Conservation (phyloP, 2,329 filamentous ascomycete genomes). For the Rutstroemia sydowiana region DNA sequence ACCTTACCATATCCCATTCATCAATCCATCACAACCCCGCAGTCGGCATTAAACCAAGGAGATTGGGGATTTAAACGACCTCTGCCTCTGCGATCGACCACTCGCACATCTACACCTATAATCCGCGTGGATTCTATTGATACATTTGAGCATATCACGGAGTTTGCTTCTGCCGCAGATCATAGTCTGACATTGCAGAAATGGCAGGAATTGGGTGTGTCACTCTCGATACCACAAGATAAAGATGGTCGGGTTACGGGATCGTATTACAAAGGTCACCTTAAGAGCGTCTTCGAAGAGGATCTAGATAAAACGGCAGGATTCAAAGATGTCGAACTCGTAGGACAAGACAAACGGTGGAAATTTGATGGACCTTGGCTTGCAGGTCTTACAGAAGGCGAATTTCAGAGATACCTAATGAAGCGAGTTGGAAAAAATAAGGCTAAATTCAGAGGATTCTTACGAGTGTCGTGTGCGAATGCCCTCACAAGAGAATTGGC, state of each 20-base stretch:
- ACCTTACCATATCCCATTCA: constrained; percentile 75
- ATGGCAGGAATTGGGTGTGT: constrained; percentile 74
- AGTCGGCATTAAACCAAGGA: constrained; percentile 63
- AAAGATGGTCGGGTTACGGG: background rate
- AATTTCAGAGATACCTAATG: constrained; percentile 49
- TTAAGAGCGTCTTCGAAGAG: constrained; percentile 53
- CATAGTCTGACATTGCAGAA: constrained; percentile 76
- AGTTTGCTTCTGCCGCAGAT: constrained; percentile 77
- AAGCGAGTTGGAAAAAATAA: constrained; percentile 47
- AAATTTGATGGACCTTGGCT: constrained; percentile 62
- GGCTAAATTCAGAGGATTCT: constrained; percentile 45
- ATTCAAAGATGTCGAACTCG: constrained; percentile 23
- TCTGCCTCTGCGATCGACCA: constrained; percentile 68
- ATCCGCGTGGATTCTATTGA: constrained; percentile 74
- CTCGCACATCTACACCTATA: constrained; percentile 63
- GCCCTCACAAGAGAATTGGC: constrained; percentile 29
- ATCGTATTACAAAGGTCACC: background rate
- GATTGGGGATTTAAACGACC: constrained; percentile 92
- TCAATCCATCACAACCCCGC: constrained; percentile 73
- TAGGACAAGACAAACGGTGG: constrained; percentile 47
- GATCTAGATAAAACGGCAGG: constrained; percentile 44
- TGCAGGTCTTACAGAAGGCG: constrained; percentile 52
- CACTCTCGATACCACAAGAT: constrained; percentile 49
- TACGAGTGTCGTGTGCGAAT: constrained; percentile 33
- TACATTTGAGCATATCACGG: constrained; percentile 79